Base-by-base conservation (phyloP, 2,329 filamentous ascomycete species). In the Hortaea werneckii region DNA sequence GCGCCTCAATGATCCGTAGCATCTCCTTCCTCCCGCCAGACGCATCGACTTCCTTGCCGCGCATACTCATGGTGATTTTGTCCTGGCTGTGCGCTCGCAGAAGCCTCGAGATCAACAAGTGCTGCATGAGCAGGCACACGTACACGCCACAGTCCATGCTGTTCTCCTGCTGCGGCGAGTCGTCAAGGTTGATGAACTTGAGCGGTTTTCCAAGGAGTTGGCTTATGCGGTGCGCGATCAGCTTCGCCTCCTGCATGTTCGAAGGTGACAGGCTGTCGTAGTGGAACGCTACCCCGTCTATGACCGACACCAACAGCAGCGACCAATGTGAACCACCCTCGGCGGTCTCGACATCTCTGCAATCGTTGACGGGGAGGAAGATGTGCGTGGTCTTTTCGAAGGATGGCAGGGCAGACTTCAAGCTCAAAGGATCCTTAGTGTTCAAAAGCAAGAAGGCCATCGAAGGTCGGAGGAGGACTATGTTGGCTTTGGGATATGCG, bases 281-380 rank as follows among this genome's bases (percentile, higher is more conserved):
- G 71, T 98, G 92, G 65, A 98, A 98, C 0, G 90, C 87, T 2
- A 95, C 81, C 6, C 87, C 82, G 62, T 98, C 92, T 42, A 94
- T 80, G 37, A 88, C 77, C 9, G 83, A 88, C 29, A 98, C 89
- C 2, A 98, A 78, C 1, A 98, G 79, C 0, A 98, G 72, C 0
- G 87, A 94, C 92, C 92, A 98, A 65, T 98, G 92, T 3, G 84
- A 85, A 35, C 92, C 92, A 37, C 86, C 87, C 67, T 95, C 89
- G n/a, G 87, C 82, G 46, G 83, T 71, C 42, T 75, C 77, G 41
- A 84, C 79, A 55, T 87, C 86, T 40, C 77, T 76, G 58, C 82
- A 85, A 69, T 98, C 89, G 67, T 95, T 96, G 64, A 98, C 83
- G 13, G 92, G 92, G 2, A 98, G 78, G 69, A 98, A 98, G 56